These are phyloP conservation scores for Fonsecaea pugnacius DNA, from an alignment of 2,329 filamentous ascomycete species.

Conservation along the genomic window DNA sequence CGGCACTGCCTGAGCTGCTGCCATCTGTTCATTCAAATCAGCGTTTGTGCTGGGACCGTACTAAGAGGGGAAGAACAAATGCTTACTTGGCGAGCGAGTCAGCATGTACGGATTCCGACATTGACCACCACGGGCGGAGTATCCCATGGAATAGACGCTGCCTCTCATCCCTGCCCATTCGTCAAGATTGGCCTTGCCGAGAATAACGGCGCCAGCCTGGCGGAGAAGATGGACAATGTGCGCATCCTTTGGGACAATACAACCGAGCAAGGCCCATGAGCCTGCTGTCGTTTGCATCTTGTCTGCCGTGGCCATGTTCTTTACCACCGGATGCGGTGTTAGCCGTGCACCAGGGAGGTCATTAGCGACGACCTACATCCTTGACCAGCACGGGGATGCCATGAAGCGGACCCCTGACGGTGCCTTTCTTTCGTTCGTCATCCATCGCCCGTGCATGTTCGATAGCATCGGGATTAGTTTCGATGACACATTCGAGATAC, in stretches of 20 bases:
- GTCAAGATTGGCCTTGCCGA: constrained; percentile 44
- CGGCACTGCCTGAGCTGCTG: constrained; percentile 41
- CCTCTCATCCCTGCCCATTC: constrained; percentile 37
- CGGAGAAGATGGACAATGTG: constrained; percentile 38
- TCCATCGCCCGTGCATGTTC: constrained; percentile 37
- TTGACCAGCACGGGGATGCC: constrained; percentile 45
- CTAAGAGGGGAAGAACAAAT: background rate
- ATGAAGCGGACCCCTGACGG: constrained; percentile 41
- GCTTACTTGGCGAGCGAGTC: constrained; percentile 30
- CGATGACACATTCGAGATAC: constrained; percentile 40
- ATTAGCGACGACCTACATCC: constrained; percentile 28
- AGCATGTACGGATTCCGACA: constrained; percentile 65
- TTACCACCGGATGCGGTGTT: background rate
- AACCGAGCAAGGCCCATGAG: constrained; percentile 36
- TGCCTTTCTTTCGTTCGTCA: constrained; percentile 38
- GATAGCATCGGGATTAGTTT: constrained; percentile 38
- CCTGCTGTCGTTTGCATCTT: constrained; percentile 40
- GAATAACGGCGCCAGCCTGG: constrained; percentile 41
- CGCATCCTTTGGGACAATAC: constrained; percentile 37
- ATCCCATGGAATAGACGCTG: constrained; percentile 61
- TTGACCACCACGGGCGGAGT: constrained; percentile 68
- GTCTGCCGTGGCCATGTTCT: constrained; percentile 41
- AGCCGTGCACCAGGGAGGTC: background rate
- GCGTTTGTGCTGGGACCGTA: background rate
- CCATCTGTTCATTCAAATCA: constrained; percentile 18